Evolutionary conservation across 2,329 filamentous ascomycete genomes (phyloP).

Genomic region (Parastagonospora nodorum): DNA sequence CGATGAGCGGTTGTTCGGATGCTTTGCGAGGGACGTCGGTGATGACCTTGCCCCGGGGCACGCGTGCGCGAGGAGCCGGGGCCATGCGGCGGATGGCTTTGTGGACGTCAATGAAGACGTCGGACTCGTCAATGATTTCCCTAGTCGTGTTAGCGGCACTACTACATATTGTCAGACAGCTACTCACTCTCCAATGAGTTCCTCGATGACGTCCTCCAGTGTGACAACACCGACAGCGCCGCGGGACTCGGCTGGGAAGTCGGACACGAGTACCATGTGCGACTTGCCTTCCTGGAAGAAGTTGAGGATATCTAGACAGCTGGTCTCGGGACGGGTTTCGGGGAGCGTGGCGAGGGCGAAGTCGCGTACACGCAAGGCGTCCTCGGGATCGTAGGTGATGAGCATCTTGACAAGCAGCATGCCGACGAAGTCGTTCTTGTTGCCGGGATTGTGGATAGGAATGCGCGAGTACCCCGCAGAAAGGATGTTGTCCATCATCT

Average conservation of each 20-base stretch:
- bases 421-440: constrained; percentile 85
- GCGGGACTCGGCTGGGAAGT: constrained; percentile 85
- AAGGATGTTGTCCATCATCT: constrained; percentile 91
- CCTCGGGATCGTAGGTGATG: constrained; percentile 97
- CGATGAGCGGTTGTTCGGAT: constrained; percentile 28
- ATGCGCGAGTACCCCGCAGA: constrained; percentile 95
- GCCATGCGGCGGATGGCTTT: constrained; percentile 91
- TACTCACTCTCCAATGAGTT: constrained; percentile 93
- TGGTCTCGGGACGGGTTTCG: constrained; percentile 92
- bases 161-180: not conserved
- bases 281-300: constrained; percentile 99
- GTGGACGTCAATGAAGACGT: constrained; percentile 97
- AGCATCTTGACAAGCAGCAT: constrained; percentile 99
- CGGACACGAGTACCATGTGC: constrained; percentile 96
- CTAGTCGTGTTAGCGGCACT: constrained; percentile 50
- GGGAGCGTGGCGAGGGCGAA: constrained; percentile 93
- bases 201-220: constrained; percentile 96
- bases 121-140: constrained; percentile 98
- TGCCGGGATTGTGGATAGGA: constrained; percentile 87
- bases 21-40: constrained; percentile 44
- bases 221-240: constrained; percentile 94
- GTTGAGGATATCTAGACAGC: constrained; percentile 97
- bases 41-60: constrained; percentile 62
- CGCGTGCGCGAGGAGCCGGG: constrained; percentile 78
- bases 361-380: constrained; percentile 82